Conservation (phyloP, 768 basidiomycete genomes). For the Agaricus subrufescens region DNA sequence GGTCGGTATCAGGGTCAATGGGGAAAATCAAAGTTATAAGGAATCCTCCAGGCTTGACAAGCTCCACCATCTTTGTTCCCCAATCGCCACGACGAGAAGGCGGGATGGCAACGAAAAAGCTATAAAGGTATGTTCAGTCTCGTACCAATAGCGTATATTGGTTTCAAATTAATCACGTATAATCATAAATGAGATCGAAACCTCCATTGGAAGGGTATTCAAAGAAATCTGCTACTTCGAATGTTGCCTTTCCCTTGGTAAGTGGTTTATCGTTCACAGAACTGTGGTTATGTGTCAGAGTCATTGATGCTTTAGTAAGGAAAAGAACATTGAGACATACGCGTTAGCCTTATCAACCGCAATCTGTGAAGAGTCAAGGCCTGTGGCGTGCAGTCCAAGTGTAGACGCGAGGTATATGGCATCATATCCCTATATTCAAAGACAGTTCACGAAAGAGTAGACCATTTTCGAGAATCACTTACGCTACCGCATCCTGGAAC, state of each 20-base stretch:
- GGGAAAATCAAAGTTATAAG: conserved; percentile 61
- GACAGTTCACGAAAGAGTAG: not conserved
- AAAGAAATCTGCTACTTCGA: conserved; percentile 54
- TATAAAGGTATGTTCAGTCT: conserved; percentile 15
- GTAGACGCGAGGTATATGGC: conserved; percentile 45
- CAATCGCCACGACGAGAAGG: conserved; percentile 48
- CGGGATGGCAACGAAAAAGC: conserved; percentile 72
- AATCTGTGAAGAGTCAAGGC: conserved; percentile 52
- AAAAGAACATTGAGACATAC: conserved; percentile 19
- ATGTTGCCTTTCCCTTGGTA: conserved; percentile 25
- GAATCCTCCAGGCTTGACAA: conserved; percentile 59
- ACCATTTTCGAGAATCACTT: conserved; percentile 5
- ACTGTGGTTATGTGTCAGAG: conserved; percentile 4
- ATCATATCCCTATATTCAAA: conserved; percentile 50
- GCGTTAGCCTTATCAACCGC: conserved; percentile 45
- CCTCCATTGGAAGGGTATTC: conserved; percentile 28
- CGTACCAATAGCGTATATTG: not conserved
- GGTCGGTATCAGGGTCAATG: conserved; percentile 34
- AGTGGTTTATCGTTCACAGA: not conserved
- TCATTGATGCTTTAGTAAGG: not conserved
- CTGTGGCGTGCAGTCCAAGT: conserved; percentile 43
- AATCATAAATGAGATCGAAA: conserved; percentile 63
- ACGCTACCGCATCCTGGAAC: conserved; percentile 49
- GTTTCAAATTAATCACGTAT: conserved; percentile 38
- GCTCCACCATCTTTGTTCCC: conserved; percentile 50